Conservation (phyloP, 164 flowering plant species). For the Nymphaea thermarum region DNA sequence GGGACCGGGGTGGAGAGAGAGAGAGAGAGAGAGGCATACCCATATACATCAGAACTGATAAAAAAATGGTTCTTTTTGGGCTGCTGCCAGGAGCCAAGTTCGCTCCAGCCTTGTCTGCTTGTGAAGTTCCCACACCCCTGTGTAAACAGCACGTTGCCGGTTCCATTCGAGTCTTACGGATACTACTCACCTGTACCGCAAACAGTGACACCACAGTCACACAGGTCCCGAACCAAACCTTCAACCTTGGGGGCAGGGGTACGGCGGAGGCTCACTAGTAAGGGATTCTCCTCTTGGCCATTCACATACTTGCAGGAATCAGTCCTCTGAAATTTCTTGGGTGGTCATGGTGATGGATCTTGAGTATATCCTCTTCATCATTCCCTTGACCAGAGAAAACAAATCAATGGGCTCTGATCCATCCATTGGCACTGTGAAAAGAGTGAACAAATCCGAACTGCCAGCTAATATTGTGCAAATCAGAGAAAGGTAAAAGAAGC, state of each 20-base stretch:
- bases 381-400: conserved; percentile 3
- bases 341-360: conserved; percentile 14
- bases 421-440: conserved; percentile 10
- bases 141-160: conserved; percentile 30
- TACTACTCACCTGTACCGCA: too few species aligned
- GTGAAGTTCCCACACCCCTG: conserved; percentile 68
- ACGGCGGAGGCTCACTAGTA: conserved; percentile 16
- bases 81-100: conserved; percentile 54
- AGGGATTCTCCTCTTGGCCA: conserved; percentile 25
- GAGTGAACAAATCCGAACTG: conserved; percentile 1
- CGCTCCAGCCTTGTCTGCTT: conserved; percentile 55
- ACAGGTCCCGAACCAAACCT: too few species aligned
- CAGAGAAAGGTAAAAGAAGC: not conserved
- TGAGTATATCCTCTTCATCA: not conserved
- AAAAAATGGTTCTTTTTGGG: conserved; percentile 36
- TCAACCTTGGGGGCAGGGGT: too few species aligned
- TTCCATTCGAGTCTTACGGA: too few species aligned
- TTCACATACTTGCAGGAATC: conserved; percentile 18
- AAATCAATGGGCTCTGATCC: conserved; percentile 9
- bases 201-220: too few species aligned
- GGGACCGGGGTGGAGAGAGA: too few species aligned
- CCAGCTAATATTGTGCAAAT: not conserved
- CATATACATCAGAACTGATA: conserved; percentile 59
- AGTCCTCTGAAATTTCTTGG: conserved; percentile 6
- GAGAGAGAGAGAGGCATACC: conserved; percentile 19